Base-by-base conservation (phyloP, 768 basidiomycete genomes). In the Xerocomus potaroensis region DNA sequence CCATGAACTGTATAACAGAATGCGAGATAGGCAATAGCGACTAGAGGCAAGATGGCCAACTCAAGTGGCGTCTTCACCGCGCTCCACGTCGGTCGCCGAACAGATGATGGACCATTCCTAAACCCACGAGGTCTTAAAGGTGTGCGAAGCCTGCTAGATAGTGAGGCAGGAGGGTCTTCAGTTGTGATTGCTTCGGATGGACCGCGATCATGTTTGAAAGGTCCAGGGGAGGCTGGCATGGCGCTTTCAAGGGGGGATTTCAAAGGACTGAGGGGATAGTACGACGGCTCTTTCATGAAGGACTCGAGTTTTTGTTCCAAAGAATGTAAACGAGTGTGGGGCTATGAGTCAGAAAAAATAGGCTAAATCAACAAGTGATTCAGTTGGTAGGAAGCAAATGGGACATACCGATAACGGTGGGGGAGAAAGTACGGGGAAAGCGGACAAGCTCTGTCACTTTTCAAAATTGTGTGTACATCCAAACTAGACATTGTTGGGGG, bases 1-100 rank as follows among this genome's bases (percentile, higher is more conserved):
- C 49, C 46, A 23, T 61, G 59, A 34, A 57, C 61, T 3, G 53
- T 37, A 24, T 59, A 67, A 45, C 64, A 67, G 26, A 67, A 65
- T 0, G 53, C 51, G 8, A 67, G 45, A 42, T 61, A 65, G 12
- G 33, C 63, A 23, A 67, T 56, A 4, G 63, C 64, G 3, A 50
- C 48, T 11, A 65, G 33, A 5, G 66, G 57, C 3, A 67, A 37
- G 47, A 65, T 49, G 0, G 52, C 44, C 53, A 62, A 44, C 42
- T 53, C 19, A 3, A 58, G 43, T 1, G 53, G 35, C 3, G 53
- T 38, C 35, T 19, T 33, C 10, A 50, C 23, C 12, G 8, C 18
- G 19, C 40, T 23, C 59, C 59, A 64, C 35, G 34, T 8, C 18
- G 27, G 21, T 3, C 3, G 40, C 3, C 31, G 36, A 31, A 12